Base-by-base conservation (phyloP, 1,284 basidiomycete species). In the Exobasidium cylindrosporum region DNA sequence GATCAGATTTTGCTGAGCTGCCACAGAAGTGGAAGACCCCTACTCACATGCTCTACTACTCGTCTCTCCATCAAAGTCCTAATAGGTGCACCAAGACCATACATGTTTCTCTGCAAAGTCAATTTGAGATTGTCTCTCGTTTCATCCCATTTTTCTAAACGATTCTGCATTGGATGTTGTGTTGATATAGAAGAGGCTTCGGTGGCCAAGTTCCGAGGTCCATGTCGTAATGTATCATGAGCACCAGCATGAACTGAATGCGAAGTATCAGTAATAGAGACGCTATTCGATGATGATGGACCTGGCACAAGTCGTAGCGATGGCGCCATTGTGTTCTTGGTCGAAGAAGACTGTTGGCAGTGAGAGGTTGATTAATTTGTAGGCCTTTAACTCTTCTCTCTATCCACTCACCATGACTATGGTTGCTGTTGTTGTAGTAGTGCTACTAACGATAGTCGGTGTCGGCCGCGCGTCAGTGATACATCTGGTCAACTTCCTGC, bases 61-160 rank as follows among this genome's bases (percentile, higher is more conserved):
- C 89, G 90, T 74, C 93, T 86, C 81, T 98, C 95, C 95, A 98
- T 97, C 72, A 95, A 83, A 62, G 87, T 83, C 49, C 93, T 86
- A 79, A 96, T 86, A 4, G 95, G 95, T 40, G 90, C 88, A 70
- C 91, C 90, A 68, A 97, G 80, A 43, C 95, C 95, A 76, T 89
- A 90, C 43, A 88, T 82, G 81, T 93, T 88, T 59, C 94, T 86
- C 79, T 92, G 86, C 82, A 96, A 83, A 49, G 87, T 92, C 64
- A 96, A 83, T 80, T 90, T 89, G 61, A 94, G 80, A 79, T 90
- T 89, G 79, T 92, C 89, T 79, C 95, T 92, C 4, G 94, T 94
- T 69, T 87, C 87, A 61, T 92, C 88, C 95, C 95, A 98, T 35
- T 68, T 59, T 58, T 77, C 77, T 23, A 79, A 58, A n/a, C 77